phyloP scores from a whole-genome alignment of 768 basidiomycete genomes.

The Scleroderma citrinum region DNA sequence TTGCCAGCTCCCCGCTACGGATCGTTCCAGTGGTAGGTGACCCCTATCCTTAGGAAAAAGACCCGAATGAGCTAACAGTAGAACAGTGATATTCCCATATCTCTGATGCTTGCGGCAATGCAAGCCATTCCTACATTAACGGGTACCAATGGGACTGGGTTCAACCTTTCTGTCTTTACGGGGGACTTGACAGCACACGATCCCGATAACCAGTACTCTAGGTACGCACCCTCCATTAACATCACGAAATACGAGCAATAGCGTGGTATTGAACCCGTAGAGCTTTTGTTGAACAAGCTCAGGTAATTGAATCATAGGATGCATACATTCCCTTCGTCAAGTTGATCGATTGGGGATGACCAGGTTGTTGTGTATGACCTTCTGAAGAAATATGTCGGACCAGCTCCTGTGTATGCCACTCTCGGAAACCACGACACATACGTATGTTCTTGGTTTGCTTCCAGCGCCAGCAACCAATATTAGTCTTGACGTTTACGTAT shows the following conservation, averaged over 20 bases:
- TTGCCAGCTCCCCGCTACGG: slow-evolving; percentile 63
- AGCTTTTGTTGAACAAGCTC: slow-evolving; percentile 52
- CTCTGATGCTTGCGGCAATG: slow-evolving; percentile 52
- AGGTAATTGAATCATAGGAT: slow-evolving; percentile 33
- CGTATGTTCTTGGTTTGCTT: slow-evolving; percentile 24
- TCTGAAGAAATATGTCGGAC: slow-evolving; percentile 50
- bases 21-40: slow-evolving; percentile 42
- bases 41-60: background rate
- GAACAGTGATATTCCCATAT: slow-evolving; percentile 52
- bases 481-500: background rate
- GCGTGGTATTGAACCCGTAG: slow-evolving; percentile 23
- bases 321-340: background rate
- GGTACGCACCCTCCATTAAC: slow-evolving; percentile 27
- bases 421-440: slow-evolving; percentile 75
- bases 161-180: slow-evolving; percentile 63
- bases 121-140: slow-evolving; percentile 62
- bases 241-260: background rate
- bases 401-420: slow-evolving; percentile 62
- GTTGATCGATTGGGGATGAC: background rate
- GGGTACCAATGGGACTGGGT: slow-evolving; percentile 51
- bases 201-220: slow-evolving; percentile 55
- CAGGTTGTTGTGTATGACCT: slow-evolving; percentile 58
- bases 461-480: background rate
- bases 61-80: background rate
- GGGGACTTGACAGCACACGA: slow-evolving; percentile 75